Evolutionary conservation across 148 eudicot genomes (phyloP).

Genomic region (Tetragonia tetragonoides): DNA sequence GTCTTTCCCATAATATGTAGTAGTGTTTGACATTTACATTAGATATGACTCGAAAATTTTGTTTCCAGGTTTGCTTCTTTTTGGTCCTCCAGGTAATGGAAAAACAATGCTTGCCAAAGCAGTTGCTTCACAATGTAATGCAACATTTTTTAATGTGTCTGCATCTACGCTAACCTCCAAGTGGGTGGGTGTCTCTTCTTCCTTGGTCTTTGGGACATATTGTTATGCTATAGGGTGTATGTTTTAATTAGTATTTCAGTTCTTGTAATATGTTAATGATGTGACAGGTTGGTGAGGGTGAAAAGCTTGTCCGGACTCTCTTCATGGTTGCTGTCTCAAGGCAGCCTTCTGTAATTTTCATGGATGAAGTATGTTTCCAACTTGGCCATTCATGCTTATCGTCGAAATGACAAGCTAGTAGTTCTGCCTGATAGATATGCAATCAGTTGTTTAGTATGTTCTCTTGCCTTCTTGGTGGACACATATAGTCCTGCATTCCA

Average conservation of each 20-base stretch:
- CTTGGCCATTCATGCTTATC: not conserved
- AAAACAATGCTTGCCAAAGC: constrained; percentile 99
- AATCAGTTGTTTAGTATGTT: not conserved
- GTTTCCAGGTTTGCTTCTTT: constrained; percentile 78
- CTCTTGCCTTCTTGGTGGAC: not conserved
- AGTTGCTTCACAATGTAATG: constrained; percentile 94
- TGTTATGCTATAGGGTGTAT: constrained; percentile 12
- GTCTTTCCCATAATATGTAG: not conserved
- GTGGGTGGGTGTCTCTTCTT: constrained; percentile 51
- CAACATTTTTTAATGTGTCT: constrained; percentile 92
- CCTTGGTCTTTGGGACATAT: not conserved
- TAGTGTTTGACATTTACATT: not conserved
- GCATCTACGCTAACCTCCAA: constrained; percentile 97
- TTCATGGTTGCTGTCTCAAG: constrained; percentile 80
- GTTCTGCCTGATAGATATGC: not conserved
- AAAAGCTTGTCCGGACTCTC: constrained; percentile 96
- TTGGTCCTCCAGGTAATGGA: constrained; percentile 99
- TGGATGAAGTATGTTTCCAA: constrained; percentile 72
- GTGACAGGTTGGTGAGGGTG: constrained; percentile 95
- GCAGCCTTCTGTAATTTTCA: constrained; percentile 97
- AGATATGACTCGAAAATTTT: constrained; percentile 15
- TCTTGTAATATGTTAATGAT: constrained; percentile 5
- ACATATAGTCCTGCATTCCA: not conserved
- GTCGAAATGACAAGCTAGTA: not conserved
- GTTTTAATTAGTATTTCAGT: constrained; percentile 16